A percentile compares a stretch with the other conserved stretches of the same genome.
Evolutionary conservation across 345 rosid genomes (phyloP).

Genomic region (Mangifera indica): DNA sequence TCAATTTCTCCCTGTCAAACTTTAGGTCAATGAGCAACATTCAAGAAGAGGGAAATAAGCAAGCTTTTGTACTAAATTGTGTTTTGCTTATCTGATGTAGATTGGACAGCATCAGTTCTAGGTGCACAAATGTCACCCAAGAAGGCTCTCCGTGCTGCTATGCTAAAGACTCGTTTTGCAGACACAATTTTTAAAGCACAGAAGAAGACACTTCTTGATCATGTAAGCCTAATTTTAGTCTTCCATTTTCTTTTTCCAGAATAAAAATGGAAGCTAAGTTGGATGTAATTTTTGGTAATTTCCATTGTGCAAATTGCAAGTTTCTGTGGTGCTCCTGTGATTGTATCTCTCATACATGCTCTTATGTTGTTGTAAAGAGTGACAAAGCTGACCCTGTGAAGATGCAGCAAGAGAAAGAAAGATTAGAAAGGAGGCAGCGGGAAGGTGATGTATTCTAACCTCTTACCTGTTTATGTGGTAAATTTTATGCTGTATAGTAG

Average conservation of each 20-base stretch:
- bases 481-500: background rate
- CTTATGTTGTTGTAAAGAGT: conserved; percentile 37
- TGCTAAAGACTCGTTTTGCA: conserved; percentile 70
- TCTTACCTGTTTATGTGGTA: background rate
- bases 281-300: background rate
- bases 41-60: background rate
- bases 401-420: conserved; percentile 62
- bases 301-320: background rate
- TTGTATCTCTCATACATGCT: background rate
- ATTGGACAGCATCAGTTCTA: conserved; percentile 35
- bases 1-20: background rate
- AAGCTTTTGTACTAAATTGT: background rate
- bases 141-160: conserved; percentile 84
- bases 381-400: conserved; percentile 59
- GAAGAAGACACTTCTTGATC: conserved; percentile 56
- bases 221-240: conserved; percentile 38
- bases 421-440: conserved; percentile 61
- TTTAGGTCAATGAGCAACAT: no score
- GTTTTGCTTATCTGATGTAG: conserved; percentile 33
- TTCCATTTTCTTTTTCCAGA: background rate
- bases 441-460: conserved; percentile 51
- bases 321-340: background rate
- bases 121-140: conserved; percentile 59
- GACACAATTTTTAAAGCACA: conserved; percentile 68
- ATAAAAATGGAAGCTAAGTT: background rate